Conservation (phyloP, 73 alveolate genomes). For the Paramecium caudatum region DNA sequence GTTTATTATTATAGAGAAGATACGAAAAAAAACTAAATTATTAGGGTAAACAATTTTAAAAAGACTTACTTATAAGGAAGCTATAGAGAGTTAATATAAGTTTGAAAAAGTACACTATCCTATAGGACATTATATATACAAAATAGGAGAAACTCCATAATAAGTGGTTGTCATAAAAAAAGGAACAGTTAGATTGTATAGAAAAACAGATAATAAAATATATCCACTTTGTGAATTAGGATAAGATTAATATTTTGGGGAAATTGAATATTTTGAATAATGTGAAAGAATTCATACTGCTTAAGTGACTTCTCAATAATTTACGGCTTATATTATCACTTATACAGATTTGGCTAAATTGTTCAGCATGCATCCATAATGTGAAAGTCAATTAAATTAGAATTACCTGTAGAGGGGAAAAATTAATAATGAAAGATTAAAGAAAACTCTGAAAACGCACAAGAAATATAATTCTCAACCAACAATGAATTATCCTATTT, state of each 20-base stretch:
- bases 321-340: constrained; percentile 1
- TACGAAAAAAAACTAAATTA: constrained; percentile 37
- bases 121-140: background rate
- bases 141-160: background rate
- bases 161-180: background rate
- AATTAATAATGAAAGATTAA: background rate
- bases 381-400: background rate
- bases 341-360: constrained; percentile 12
- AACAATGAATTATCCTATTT: background rate
- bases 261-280: constrained; percentile 58
- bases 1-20: constrained; percentile 1
- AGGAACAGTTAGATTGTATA: constrained; percentile 40
- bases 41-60: background rate
- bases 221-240: constrained; percentile 49
- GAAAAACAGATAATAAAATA: background rate
- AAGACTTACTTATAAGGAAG: constrained; percentile 50
- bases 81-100: constrained; percentile 34
- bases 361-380: background rate
- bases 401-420: background rate
- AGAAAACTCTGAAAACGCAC: background rate
- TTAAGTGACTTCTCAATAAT: background rate
- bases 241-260: constrained; percentile 49
- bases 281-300: constrained; percentile 13
- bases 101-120: constrained; percentile 35
- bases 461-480: background rate